Evolutionary conservation across 306 rosid species (phyloP).

Genomic region (Cicer arietinum): DNA sequence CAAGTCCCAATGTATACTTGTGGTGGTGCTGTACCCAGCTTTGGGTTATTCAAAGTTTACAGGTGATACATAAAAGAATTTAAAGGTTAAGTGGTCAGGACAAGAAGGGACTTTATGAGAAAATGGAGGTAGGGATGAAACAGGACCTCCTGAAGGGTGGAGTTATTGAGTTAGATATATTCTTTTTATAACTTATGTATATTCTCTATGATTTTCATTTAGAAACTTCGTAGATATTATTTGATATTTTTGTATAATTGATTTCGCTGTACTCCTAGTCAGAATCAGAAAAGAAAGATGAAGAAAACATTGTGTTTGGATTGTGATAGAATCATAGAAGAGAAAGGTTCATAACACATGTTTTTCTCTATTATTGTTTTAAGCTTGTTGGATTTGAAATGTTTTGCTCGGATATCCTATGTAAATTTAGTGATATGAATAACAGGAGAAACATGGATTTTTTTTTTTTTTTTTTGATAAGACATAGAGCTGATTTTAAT

Average conservation of each 20-base stretch:
- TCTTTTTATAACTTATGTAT: constrained; percentile 52
- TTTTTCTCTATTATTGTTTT: constrained; percentile 3
- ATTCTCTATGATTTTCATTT: constrained; percentile 37
- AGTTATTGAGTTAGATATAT: constrained; percentile 51
- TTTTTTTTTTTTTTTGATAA: neutral
- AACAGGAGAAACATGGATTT: neutral
- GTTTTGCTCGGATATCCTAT: neutral
- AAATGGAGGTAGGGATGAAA: constrained; percentile 34
- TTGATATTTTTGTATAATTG: constrained; percentile 43
- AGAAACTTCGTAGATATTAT: constrained; percentile 35
- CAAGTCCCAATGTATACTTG: constrained; percentile 41
- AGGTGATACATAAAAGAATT: constrained; percentile 29
- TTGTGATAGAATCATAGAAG: constrained; percentile 36
- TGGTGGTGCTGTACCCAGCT: constrained; percentile 44
- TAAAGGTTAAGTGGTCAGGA: constrained; percentile 40
- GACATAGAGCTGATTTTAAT: neutral
- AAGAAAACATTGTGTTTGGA: constrained; percentile 38
- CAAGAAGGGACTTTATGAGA: constrained; percentile 19
- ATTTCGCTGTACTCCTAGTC: constrained; percentile 28
- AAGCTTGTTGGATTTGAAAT: neutral
- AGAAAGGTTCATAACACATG: neutral
- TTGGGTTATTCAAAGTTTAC: constrained; percentile 41
- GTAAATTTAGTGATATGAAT: neutral
- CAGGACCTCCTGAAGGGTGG: constrained; percentile 42
- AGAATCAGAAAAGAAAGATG: constrained; percentile 10